A percentile compares a stretch with the other conserved stretches of the same genome.
Evolutionary conservation across 805 yeast species (phyloP).

Genomic region (Clavispora vitiphila): DNA sequence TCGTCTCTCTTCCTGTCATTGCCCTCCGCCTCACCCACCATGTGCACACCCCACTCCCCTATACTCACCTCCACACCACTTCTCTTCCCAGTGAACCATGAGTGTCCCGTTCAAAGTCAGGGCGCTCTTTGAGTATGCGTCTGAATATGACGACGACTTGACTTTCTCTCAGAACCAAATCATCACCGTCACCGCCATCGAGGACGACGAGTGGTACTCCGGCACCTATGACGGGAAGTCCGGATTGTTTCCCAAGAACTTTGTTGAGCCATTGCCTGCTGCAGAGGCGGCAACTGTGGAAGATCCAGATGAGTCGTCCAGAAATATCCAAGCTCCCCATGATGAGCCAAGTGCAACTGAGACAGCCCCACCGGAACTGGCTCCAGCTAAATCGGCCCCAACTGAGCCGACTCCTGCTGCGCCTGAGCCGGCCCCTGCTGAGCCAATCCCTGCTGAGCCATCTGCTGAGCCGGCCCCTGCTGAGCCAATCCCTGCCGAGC

Average conservation of each 20-base stretch:
- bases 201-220: slow-evolving; percentile 88
- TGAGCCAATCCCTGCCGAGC: too few relatives aligned
- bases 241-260: slow-evolving; percentile 87
- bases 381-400: slow-evolving; percentile 3
- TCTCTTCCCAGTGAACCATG: slow-evolving; percentile 9
- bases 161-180: slow-evolving; percentile 61
- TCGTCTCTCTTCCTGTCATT: too few relatives aligned
- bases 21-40: neutral
- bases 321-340: too few relatives aligned
- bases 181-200: slow-evolving; percentile 71
- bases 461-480: too few relatives aligned
- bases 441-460: too few relatives aligned
- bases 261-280: slow-evolving; percentile 51
- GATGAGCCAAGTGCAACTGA: neutral
- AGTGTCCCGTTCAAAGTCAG: slow-evolving; percentile 58
- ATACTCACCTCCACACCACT: neutral
- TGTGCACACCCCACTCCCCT: neutral
- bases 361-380: slow-evolving; percentile 18
- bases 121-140: slow-evolving; percentile 61
- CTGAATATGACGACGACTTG: slow-evolving; percentile 75
- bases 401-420: too few relatives aligned
- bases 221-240: slow-evolving; percentile 61
- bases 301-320: too few relatives aligned
- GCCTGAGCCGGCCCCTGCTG: slow-evolving; percentile 3
- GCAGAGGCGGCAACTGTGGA: too few relatives aligned